These are phyloP conservation scores for Globisporangium takayamanum DNA, from an alignment of 352 stramenopile species.

Conservation along the genomic window DNA sequence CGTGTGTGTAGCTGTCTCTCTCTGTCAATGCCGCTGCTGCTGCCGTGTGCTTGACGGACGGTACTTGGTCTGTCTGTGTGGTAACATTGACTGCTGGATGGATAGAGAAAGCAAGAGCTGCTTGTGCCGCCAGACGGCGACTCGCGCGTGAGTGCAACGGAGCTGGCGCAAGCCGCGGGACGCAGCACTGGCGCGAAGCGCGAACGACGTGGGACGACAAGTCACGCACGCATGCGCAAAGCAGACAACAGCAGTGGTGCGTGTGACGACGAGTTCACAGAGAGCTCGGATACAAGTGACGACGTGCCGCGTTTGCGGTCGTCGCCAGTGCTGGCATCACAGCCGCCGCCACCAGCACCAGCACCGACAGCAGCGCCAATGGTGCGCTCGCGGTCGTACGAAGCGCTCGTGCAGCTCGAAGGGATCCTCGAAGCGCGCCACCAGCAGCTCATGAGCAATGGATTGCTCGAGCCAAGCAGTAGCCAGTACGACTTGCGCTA, in stretches of 20 bases:
- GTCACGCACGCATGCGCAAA: not conserved
- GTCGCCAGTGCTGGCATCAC: not conserved
- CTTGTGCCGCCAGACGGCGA: conserved; percentile 6
- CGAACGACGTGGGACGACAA: not conserved
- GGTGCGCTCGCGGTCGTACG: conserved; percentile 57
- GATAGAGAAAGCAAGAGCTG: conserved; percentile 39
- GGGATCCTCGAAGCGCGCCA: conserved; percentile 67
- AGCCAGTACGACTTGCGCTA: not conserved
- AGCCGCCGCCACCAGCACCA: not conserved
- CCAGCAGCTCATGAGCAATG: conserved; percentile 57
- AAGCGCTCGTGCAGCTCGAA: conserved; percentile 67
- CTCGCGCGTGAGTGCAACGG: not conserved
- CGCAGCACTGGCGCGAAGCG: not conserved
- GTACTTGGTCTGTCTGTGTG: not conserved
- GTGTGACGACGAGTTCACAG: conserved; percentile 10
- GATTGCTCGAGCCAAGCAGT: conserved; percentile 10
- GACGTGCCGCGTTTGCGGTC: not conserved
- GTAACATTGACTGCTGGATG: not conserved
- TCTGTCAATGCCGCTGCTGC: not conserved
- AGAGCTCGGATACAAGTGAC: conserved; percentile 7
- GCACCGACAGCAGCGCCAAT: not conserved
- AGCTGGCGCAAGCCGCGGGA: no score
- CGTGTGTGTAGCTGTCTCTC: conserved; percentile 1
- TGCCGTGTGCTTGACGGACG: no score
- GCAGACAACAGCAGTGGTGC: not conserved